Conservation (phyloP, 192 early-diverging fungal genomes). For the Coemansia sp. region DNA sequence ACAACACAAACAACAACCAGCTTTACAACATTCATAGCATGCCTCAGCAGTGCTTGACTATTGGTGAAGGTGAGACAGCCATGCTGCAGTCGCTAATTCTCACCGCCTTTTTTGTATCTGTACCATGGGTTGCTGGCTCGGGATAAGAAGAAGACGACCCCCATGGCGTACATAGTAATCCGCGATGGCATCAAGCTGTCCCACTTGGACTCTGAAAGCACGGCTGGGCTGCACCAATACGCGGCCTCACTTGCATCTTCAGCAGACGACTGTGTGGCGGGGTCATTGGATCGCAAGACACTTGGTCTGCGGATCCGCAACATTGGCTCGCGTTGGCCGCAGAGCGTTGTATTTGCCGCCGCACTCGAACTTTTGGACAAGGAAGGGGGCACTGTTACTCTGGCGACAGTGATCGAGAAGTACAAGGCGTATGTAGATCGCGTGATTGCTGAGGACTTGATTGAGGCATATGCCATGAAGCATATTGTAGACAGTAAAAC, state of each 20-base stretch:
- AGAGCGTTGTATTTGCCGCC: slow-evolving; percentile 52
- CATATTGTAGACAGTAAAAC: slow-evolving; percentile 63
- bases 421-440: slow-evolving; percentile 24
- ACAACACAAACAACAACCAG: too few species aligned
- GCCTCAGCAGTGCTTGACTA: not conserved
- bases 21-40: not conserved
- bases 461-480: slow-evolving; percentile 36
- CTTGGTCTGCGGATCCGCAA: slow-evolving; percentile 67
- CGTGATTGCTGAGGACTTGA: slow-evolving; percentile 15
- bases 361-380: slow-evolving; percentile 42
- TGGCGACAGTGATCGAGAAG: slow-evolving; percentile 12
- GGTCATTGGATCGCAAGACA: slow-evolving; percentile 12
- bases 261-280: slow-evolving; percentile 6
- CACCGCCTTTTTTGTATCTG: slow-evolving; percentile 59
- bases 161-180: slow-evolving; percentile 55
- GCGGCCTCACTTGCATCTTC: slow-evolving; percentile 7
- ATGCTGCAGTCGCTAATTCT: slow-evolving; percentile 55
- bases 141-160: slow-evolving; percentile 51
- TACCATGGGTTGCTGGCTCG: slow-evolving; percentile 41
- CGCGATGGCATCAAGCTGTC: slow-evolving; percentile 67
- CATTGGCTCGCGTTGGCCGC: slow-evolving; percentile 58
- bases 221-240: slow-evolving; percentile 22
- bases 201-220: slow-evolving; percentile 26
- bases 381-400: not conserved
- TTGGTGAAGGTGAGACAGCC: not conserved